Conservation (phyloP, 2,329 filamentous ascomycete genomes). For the Paraphaeosphaeria minitans region DNA sequence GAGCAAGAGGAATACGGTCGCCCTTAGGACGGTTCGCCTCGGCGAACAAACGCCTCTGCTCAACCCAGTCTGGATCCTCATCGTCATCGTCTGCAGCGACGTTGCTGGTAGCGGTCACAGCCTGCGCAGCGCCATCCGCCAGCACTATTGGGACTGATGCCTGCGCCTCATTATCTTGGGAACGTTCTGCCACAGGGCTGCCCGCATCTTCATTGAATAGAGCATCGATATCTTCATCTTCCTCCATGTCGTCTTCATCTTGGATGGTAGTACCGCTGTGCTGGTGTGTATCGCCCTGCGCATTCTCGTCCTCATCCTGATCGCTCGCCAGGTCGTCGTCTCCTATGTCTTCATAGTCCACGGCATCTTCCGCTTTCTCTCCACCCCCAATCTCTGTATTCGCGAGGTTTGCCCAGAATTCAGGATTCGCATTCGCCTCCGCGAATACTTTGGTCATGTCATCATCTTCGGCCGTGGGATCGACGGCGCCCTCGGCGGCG, state of each 20-base stretch:
- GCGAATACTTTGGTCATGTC: slow-evolving; percentile 29
- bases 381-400: slow-evolving; percentile 52
- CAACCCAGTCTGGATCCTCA: slow-evolving; percentile 36
- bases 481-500: not conserved
- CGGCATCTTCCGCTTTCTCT: slow-evolving; percentile 89
- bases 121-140: slow-evolving; percentile 14
- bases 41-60: slow-evolving; percentile 42
- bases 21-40: slow-evolving; percentile 39
- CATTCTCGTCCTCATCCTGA: slow-evolving; percentile 46
- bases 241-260: slow-evolving; percentile 28
- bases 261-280: slow-evolving; percentile 42
- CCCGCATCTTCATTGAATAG: slow-evolving; percentile 65
- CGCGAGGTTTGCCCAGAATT: slow-evolving; percentile 34
- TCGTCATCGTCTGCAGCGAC: slow-evolving; percentile 30
- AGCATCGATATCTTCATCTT: slow-evolving; percentile 66
- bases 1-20: slow-evolving; percentile 65
- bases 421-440: slow-evolving; percentile 25
- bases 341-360: slow-evolving; percentile 89
- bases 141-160: not conserved
- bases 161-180: not conserved
- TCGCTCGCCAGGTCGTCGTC: slow-evolving; percentile 89
- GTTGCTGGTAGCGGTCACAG: not conserved
- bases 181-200: not conserved
- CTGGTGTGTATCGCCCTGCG: slow-evolving; percentile 23
- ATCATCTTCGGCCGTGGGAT: slow-evolving; percentile 24